Evolutionary conservation across 1,139 yeast genomes (phyloP).

Genomic region (Yamadazyma pseudoaaseri): DNA sequence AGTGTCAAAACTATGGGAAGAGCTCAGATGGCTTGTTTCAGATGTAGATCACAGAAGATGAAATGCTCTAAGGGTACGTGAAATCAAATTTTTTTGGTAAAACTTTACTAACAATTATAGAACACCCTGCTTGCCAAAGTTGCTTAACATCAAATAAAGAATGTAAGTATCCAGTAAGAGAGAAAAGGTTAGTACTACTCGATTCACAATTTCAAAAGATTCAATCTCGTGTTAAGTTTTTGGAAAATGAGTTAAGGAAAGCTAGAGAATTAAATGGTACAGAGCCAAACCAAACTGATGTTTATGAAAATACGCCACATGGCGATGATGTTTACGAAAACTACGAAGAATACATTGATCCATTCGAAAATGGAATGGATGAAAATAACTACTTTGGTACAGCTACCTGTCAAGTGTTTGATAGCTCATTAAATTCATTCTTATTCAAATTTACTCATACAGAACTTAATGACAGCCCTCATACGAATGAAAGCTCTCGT

Average conservation of each 20-base stretch:
- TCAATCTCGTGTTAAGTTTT: slow-evolving; percentile 6
- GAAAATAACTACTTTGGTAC: slow-evolving; percentile 11
- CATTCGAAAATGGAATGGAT: slow-evolving; percentile 8
- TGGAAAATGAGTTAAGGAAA: slow-evolving; percentile 11
- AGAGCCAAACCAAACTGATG: background rate
- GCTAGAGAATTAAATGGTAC: slow-evolving; percentile 2
- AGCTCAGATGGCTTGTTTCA: slow-evolving; percentile 14
- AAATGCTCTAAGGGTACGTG: slow-evolving; percentile 16
- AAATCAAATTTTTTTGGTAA: background rate
- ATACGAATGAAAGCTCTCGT: slow-evolving; percentile 4
- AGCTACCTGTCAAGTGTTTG: slow-evolving; percentile 15
- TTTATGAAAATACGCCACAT: background rate
- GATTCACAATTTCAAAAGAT: slow-evolving; percentile 15
- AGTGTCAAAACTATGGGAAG: slow-evolving; percentile 15
- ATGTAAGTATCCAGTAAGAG: slow-evolving; percentile 14
- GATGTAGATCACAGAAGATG: slow-evolving; percentile 16
- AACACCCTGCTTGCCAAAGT: slow-evolving; percentile 12
- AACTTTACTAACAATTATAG: slow-evolving; percentile 8
- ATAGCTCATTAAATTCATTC: slow-evolving; percentile 13
- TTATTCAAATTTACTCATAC: slow-evolving; percentile 11
- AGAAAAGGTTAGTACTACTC: slow-evolving; percentile 12
- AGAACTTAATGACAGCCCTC: background rate
- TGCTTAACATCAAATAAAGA: slow-evolving; percentile 12
- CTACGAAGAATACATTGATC: slow-evolving; percentile 13
- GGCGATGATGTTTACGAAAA: background rate